A percentile compares a stretch with the other conserved stretches of the same genome.
phyloP scores from a whole-genome alignment of 1,284 basidiomycete genomes.

The Lentinula novae-zelandiae region DNA sequence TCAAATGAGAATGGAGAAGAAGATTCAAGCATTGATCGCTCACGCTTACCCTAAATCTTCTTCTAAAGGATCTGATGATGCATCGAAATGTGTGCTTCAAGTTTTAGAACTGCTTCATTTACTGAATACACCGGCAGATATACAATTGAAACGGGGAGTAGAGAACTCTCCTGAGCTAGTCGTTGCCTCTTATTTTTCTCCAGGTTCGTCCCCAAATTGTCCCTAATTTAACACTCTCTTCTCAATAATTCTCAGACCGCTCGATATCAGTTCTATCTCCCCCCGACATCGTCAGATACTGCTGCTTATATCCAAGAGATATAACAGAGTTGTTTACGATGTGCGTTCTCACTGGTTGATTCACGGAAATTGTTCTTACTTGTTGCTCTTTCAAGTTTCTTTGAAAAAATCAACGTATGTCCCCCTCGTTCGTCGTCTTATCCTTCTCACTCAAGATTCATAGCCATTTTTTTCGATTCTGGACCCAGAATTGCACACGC shows the following conservation, averaged over 20 bases:
- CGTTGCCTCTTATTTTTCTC: conserved; percentile 26
- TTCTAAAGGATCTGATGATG: not conserved
- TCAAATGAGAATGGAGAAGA: conserved; percentile 35
- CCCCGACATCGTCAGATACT: conserved; percentile 43
- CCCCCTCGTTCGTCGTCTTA: not conserved
- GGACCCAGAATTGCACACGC: conserved; percentile 51
- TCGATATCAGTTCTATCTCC: conserved; percentile 14
- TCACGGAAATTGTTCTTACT: conserved; percentile 9
- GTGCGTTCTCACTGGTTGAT: conserved; percentile 27
- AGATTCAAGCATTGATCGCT: conserved; percentile 37
- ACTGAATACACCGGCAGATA: not conserved
- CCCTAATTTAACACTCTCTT: not conserved
- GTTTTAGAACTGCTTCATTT: too few species aligned
- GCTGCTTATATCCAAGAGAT: conserved; percentile 48
- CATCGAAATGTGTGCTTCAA: conserved; percentile 3
- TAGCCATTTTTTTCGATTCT: conserved; percentile 56
- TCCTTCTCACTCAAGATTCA: conserved; percentile 6
- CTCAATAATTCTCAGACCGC: not conserved
- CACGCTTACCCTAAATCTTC: not conserved
- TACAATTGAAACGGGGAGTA: not conserved
- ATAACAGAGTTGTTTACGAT: conserved; percentile 57
- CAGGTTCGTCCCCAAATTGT: conserved; percentile 17
- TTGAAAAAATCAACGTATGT: conserved; percentile 49
- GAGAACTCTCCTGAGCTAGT: conserved; percentile 30
- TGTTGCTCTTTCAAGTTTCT: conserved; percentile 36